A percentile compares a stretch with the other conserved stretches of the same genome.
These are phyloP conservation scores for Fraxinus platypoda DNA, from an alignment of 305 asterid genomes.

Conservation along the genomic window DNA sequence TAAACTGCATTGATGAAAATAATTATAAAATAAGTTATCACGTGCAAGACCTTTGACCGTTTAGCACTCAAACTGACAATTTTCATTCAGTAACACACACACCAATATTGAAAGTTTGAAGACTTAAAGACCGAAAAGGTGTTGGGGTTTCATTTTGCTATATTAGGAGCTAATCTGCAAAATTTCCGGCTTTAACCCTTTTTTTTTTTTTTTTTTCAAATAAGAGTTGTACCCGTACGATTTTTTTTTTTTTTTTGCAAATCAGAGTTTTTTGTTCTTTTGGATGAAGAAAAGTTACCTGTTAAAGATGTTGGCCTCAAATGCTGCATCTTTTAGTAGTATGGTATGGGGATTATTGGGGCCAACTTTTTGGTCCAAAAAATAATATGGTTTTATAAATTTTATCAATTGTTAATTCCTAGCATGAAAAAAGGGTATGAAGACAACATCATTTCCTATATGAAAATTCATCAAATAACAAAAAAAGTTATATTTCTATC, in stretches of 20 bases:
- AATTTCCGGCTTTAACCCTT: too few species aligned
- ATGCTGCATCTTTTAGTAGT: neutral
- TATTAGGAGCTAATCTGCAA: neutral
- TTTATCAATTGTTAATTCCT: slow-evolving; percentile 28
- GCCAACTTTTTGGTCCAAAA: neutral
- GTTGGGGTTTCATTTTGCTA: too few species aligned
- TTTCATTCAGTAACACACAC: too few species aligned
- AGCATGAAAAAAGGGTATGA: slow-evolving; percentile 41
- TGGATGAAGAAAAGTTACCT: neutral
- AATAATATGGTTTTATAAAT: neutral
- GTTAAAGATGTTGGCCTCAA: neutral
- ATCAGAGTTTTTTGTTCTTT: neutral
- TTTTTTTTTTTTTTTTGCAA: neutral
- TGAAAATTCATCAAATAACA: slow-evolving; percentile 47
- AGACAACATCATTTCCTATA: slow-evolving; percentile 59
- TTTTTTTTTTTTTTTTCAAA: too few species aligned
- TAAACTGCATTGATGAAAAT: neutral
- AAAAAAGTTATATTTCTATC: slow-evolving; percentile 30
- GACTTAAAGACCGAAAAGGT: neutral
- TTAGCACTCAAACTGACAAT: neutral
- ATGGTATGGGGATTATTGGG: slow-evolving; percentile 23
- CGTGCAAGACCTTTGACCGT: neutral
- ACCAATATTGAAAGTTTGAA: neutral
- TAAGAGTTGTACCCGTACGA: too few species aligned
- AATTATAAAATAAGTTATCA: neutral